These are phyloP conservation scores for Cyclanthera cordifolia DNA, from an alignment of 306 rosid species.

Conservation along the genomic window DNA sequence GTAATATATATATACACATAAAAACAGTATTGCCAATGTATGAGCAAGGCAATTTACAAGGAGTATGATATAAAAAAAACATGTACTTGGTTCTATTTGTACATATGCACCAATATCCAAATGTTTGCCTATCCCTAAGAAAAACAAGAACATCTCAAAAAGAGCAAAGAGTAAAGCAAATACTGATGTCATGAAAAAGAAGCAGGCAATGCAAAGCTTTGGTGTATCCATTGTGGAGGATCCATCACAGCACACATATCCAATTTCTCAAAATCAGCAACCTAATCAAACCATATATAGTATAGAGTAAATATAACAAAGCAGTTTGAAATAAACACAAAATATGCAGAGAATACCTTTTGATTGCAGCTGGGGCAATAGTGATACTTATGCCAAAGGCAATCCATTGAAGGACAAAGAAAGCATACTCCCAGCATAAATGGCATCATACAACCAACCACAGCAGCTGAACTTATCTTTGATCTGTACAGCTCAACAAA, in stretches of 20 bases:
- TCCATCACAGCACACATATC: slow-evolving; percentile 75
- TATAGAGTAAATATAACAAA: too few species aligned
- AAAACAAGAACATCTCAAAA: background rate
- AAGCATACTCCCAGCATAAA: slow-evolving; percentile 78
- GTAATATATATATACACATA: background rate
- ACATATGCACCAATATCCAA: background rate
- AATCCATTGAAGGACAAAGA: slow-evolving; percentile 75
- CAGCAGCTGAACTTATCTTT: slow-evolving; percentile 64
- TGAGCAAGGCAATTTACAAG: slow-evolving; percentile 1
- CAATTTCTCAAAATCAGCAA: slow-evolving; percentile 70
- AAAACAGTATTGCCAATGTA: background rate
- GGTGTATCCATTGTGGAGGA: slow-evolving; percentile 70
- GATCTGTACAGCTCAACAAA: slow-evolving; percentile 35
- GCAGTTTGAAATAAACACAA: too few species aligned
- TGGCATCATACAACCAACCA: slow-evolving; percentile 69
- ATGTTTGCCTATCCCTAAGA: background rate
- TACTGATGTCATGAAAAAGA: slow-evolving; percentile 7
- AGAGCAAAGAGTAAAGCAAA: background rate
- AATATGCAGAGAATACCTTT: too few species aligned
- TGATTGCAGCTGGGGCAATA: slow-evolving; percentile 66
- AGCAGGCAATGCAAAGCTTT: slow-evolving; percentile 71
- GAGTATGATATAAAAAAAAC: background rate
- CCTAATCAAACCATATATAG: slow-evolving; percentile 29
- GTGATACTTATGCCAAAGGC: slow-evolving; percentile 93
- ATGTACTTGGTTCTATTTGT: slow-evolving; percentile 11